Evolutionary conservation across 176 grass and related monocot species (phyloP).

Genomic region (Ensete glaucum): DNA sequence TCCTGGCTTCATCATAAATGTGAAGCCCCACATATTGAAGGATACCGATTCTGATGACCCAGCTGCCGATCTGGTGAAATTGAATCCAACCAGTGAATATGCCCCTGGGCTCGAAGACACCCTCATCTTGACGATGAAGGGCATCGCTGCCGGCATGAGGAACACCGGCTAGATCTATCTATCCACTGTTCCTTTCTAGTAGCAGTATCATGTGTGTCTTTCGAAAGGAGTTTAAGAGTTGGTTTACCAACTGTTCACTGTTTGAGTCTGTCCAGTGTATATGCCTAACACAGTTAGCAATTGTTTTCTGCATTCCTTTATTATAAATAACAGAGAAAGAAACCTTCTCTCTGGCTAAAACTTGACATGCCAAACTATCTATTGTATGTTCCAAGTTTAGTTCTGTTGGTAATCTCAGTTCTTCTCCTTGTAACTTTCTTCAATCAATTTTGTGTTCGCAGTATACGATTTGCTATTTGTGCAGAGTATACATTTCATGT

Average conservation of each 20-base stretch:
- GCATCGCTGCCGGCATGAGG: slow-evolving; percentile 59
- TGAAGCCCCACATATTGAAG: slow-evolving; percentile 28
- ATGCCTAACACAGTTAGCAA: too few relatives aligned
- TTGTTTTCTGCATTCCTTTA: neutral
- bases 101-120: slow-evolving; percentile 72
- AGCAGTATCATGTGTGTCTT: too few relatives aligned
- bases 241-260: too few relatives aligned
- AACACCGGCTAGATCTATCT: slow-evolving; percentile 46
- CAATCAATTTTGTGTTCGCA: neutral
- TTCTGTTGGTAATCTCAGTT: too few relatives aligned
- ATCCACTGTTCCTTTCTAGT: neutral
- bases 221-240: too few relatives aligned
- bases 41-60: slow-evolving; percentile 29
- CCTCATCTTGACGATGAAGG: slow-evolving; percentile 81
- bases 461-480: too few relatives aligned
- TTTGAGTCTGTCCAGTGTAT: too few relatives aligned
- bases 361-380: too few relatives aligned
- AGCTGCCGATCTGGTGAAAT: slow-evolving; percentile 40
- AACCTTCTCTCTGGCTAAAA: neutral
- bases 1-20: slow-evolving; percentile 25
- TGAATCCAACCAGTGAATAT: slow-evolving; percentile 56
- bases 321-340: neutral
- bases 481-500: too few relatives aligned
- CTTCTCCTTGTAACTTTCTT: neutral
- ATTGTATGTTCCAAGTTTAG: too few relatives aligned